Evolutionary conservation across 2,329 filamentous ascomycete genomes (phyloP).

Genomic region (Colletotrichum sp.): DNA sequence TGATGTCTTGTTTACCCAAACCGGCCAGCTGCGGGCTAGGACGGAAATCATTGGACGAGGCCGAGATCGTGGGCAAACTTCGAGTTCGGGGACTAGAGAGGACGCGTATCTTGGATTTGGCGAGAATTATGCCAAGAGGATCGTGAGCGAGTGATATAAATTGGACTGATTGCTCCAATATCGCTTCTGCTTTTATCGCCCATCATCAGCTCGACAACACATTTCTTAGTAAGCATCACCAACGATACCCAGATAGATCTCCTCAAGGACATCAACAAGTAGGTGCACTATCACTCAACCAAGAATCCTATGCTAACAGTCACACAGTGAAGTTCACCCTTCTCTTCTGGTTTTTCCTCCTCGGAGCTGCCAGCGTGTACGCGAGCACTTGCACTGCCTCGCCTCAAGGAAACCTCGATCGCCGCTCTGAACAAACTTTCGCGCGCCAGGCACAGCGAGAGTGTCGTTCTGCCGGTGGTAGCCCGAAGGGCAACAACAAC

Average conservation of each 20-base stretch:
- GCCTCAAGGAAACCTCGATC: not conserved
- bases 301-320: not conserved
- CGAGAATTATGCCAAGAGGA: not conserved
- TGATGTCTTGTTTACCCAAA: not conserved
- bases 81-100: not conserved
- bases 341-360: not conserved
- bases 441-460: not conserved
- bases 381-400: not conserved
- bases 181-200: no score
- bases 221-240: no score
- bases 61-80: not conserved
- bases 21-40: not conserved
- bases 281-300: accelerated
- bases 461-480: not conserved
- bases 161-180: not conserved
- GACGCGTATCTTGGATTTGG: not conserved
- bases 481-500: not conserved
- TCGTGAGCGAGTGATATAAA: not conserved
- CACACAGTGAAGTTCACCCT: not conserved
- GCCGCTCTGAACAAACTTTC: not conserved
- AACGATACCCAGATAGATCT: no score
- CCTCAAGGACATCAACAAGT: not conserved
- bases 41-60: not conserved
- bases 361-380: not conserved
- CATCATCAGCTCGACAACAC: accelerated